These are phyloP conservation scores for Penicillium sp. DNA, from an alignment of 2,329 filamentous ascomycete species.

Conservation along the genomic window DNA sequence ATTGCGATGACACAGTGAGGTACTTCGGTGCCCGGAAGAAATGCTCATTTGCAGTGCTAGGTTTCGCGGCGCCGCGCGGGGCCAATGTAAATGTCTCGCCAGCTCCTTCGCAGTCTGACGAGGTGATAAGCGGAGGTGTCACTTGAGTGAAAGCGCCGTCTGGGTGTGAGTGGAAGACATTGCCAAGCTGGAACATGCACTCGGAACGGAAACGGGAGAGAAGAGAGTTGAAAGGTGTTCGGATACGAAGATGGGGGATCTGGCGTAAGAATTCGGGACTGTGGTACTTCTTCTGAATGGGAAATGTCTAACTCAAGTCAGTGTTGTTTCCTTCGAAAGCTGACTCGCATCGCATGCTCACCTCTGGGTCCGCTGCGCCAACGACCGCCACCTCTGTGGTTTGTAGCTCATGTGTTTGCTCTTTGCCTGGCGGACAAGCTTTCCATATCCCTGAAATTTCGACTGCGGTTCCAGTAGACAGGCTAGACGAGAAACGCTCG, in stretches of 20 bases:
- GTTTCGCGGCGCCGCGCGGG: constrained; percentile 39
- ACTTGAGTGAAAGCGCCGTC: constrained; percentile 66
- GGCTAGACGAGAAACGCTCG: constrained; percentile 51
- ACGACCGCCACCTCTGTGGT: constrained; percentile 69
- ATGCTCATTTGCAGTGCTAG: constrained; percentile 44
- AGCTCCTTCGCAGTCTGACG: constrained; percentile 94
- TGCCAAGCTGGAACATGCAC: constrained; percentile 69
- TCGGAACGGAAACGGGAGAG: constrained; percentile 82
- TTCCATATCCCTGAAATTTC: constrained; percentile 76
- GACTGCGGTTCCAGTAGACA: constrained; percentile 80
- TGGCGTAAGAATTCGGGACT: constrained; percentile 84
- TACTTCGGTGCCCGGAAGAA: constrained; percentile 93
- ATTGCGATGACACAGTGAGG: constrained; percentile 89
- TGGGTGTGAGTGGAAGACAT: constrained; percentile 68
- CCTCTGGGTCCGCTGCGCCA: constrained; percentile 76
- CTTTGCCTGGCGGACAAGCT: constrained; percentile 63
- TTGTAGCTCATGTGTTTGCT: constrained; percentile 79
- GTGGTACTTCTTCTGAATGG: constrained; percentile 96
- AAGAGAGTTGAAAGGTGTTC: constrained; percentile 77
- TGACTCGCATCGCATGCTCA: constrained; percentile 47
- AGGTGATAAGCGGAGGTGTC: constrained; percentile 92
- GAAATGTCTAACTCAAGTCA: constrained; percentile 66
- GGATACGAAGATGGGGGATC: constrained; percentile 81
- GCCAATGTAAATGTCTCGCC: constrained; percentile 85
- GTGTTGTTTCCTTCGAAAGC: neutral